Evolutionary conservation across 1,139 yeast genomes (phyloP).

Genomic region (Candida freyschussii): DNA sequence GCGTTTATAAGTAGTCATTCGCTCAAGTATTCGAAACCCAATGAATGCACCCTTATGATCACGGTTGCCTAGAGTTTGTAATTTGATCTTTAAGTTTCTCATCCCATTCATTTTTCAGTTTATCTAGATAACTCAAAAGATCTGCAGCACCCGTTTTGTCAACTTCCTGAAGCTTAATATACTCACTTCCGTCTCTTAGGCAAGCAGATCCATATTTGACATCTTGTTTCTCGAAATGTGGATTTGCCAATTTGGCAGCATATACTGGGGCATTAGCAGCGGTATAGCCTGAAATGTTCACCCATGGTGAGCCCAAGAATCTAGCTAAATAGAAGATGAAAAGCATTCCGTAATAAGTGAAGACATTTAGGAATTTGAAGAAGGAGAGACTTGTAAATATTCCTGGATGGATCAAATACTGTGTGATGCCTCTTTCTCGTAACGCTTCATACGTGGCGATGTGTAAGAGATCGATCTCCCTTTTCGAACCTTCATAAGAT

Average conservation of each 20-base stretch:
- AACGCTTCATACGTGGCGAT: slow-evolving; percentile 56
- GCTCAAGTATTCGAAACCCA: no score
- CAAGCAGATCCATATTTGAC: slow-evolving; percentile 75
- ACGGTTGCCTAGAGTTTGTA: slow-evolving; percentile 40
- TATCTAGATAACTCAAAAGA: slow-evolving; percentile 55
- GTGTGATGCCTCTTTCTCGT: slow-evolving; percentile 49
- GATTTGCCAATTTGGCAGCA: slow-evolving; percentile 46
- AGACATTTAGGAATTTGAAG: slow-evolving; percentile 64
- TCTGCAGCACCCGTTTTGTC: slow-evolving; percentile 63
- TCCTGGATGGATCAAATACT: slow-evolving; percentile 89
- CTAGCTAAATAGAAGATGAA: slow-evolving; percentile 80
- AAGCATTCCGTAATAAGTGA: slow-evolving; percentile 84
- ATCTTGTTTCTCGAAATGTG: slow-evolving; percentile 41
- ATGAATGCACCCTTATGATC: no score
- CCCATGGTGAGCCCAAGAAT: slow-evolving; percentile 77
- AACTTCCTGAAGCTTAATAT: slow-evolving; percentile 48
- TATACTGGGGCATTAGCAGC: slow-evolving; percentile 86
- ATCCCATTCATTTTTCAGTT: slow-evolving; percentile 59
- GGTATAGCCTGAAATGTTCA: slow-evolving; percentile 78
- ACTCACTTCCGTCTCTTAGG: slow-evolving; percentile 58
- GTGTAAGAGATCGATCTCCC: slow-evolving; percentile 81
- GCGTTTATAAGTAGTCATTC: no score
- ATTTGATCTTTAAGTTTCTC: slow-evolving; percentile 68
- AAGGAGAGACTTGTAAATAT: slow-evolving; percentile 84
- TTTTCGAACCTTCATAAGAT: slow-evolving; percentile 90